Evolutionary conservation across 371 early-diverging fungal species (phyloP).

Genomic region (Amoeboaphelidium protococcarum): DNA sequence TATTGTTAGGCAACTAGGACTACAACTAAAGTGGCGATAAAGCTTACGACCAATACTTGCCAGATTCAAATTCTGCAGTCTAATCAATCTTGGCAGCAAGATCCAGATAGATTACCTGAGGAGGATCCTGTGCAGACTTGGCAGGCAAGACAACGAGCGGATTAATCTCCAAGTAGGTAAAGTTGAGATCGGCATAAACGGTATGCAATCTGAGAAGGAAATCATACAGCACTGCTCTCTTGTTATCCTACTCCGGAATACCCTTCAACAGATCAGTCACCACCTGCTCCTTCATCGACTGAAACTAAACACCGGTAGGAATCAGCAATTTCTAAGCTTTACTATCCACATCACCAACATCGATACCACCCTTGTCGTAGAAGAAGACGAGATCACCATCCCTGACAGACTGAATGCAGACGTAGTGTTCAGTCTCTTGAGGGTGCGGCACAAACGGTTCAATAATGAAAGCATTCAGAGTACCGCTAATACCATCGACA

Average conservation of each 20-base stretch:
- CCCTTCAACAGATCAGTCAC: conserved; percentile 2
- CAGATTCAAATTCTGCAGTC: conserved; percentile 87
- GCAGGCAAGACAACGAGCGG: conserved; percentile 75
- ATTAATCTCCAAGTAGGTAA: conserved; percentile 95
- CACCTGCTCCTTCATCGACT: conserved; percentile 9
- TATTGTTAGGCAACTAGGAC: conserved; percentile 13
- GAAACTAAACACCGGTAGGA: conserved; percentile 32
- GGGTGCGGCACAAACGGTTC: conserved; percentile 90
- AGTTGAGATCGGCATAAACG: conserved; percentile 81
- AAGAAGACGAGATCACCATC: conserved; percentile 85
- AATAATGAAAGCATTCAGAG: conserved; percentile 71
- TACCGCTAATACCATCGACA: conserved; percentile 58
- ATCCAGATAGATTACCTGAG: conserved; percentile 69
- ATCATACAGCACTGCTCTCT: conserved; percentile 40
- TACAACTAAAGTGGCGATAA: conserved; percentile 10
- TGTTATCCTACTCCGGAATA: conserved; percentile 6
- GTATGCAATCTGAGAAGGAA: conserved; percentile 74
- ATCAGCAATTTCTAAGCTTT: conserved; percentile 65
- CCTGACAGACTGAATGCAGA: conserved; percentile 81
- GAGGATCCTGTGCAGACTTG: conserved; percentile 15
- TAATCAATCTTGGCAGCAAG: conserved; percentile 93
- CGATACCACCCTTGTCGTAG: conserved; percentile 91
- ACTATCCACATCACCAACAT: conserved; percentile 92
- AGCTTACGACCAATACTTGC: conserved; percentile 21
- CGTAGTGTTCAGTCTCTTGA: conserved; percentile 70